Base-by-base conservation (phyloP, 1,284 basidiomycete genomes). In the Porodaedalea pini region DNA sequence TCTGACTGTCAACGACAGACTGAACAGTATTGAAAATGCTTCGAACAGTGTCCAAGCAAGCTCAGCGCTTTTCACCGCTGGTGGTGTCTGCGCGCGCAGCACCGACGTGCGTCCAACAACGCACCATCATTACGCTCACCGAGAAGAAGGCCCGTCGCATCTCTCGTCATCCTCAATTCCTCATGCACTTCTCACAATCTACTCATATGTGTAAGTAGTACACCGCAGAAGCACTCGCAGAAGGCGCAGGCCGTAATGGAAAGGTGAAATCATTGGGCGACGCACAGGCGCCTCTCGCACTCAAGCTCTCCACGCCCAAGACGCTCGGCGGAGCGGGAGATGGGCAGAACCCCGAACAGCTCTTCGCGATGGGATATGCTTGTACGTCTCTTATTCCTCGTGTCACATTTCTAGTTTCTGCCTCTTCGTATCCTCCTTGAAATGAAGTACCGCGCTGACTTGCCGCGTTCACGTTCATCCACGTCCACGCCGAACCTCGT, bases 281-380 rank as follows among this genome's bases (percentile, higher is more conserved):
- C 44, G 75, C 72, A 25, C 71, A 69, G n/a, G 55, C 65, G 0
- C 65, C 67, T 4, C 66, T 83, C 56, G 68, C 73, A 27, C 67
- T 85, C 41, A 68, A 75, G 41, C 72, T 85, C n/a, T 73, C 77
- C 4, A 65, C 63, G 13, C 83, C 82, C 4, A 81, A 78, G 60
- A 78, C 75, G 47, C 65, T 85, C 39, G 82, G 82, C 27, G 83
- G 82, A 8, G 67, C 68, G 4, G 82, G 82, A 17, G 71, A 79
- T 15, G 82, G 82, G 23, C 70, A 80, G 60, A 85, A 85, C 62
- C 82, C 83, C 0, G 82, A 85, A 61, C 82, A 85, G 61, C 72
- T 85, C 43, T 84, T 85, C 57, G 82, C 82, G 3, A 79, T 82
- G 76, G 82, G 83, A 15, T 85, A 85, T 59, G 70, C 75, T 29